Percentiles rank a stretch among this genome's conserved stretches.
phyloP scores from a whole-genome alignment of 345 rosid species.

The Salix arbutifolia region DNA sequence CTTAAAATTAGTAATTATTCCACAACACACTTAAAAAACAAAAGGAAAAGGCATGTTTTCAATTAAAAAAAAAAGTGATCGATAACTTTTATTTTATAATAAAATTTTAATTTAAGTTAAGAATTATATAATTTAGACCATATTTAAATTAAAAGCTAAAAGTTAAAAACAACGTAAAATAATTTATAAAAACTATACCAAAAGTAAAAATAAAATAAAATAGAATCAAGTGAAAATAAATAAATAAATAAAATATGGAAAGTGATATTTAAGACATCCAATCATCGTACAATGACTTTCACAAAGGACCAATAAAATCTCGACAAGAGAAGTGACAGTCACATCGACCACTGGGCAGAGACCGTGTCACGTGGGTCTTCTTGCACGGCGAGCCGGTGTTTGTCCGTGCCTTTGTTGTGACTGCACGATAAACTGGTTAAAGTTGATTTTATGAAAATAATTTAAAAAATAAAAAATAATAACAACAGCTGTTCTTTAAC shows the following conservation, averaged over 20 bases:
- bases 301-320: not conserved
- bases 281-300: slow-evolving; percentile 31
- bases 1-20: too few species aligned
- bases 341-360: not conserved
- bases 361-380: slow-evolving; percentile 14
- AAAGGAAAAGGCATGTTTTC: not conserved
- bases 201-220: too few species aligned
- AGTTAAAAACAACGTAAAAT: too few species aligned
- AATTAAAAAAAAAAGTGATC: not conserved
- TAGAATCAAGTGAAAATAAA: not conserved
- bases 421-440: too few species aligned
- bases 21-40: not conserved
- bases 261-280: too few species aligned
- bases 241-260: not conserved
- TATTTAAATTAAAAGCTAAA: too few species aligned
- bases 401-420: too few species aligned
- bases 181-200: too few species aligned
- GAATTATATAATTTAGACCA: not conserved
- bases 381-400: not conserved
- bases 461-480: too few species aligned
- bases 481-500: too few species aligned
- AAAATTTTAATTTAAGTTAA: not conserved
- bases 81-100: too few species aligned
- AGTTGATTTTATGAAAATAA: too few species aligned
- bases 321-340: not conserved